These are phyloP conservation scores for Suillus bovinus DNA, from an alignment of 768 basidiomycete species.

Conservation along the genomic window DNA sequence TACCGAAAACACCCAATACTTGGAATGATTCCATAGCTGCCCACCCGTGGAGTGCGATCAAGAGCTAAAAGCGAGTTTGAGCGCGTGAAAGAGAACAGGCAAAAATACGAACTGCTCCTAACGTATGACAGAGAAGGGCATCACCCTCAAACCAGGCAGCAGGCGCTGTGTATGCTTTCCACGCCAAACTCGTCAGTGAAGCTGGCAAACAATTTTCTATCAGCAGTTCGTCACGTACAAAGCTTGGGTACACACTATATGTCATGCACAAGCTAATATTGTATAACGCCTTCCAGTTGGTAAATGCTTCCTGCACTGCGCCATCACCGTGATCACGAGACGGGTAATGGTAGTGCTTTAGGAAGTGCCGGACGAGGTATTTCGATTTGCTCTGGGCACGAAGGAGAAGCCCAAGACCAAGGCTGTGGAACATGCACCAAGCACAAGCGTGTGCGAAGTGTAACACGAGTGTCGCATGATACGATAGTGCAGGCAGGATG, in stretches of 20 bases:
- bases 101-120: conserved; percentile 69
- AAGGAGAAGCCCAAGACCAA: conserved; percentile 83
- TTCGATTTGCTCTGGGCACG: conserved; percentile 83
- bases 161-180: conserved; percentile 87
- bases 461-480: conserved; percentile 50
- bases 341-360: conserved; percentile 93
- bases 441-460: conserved; percentile 81
- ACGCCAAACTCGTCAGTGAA: conserved; percentile 82
- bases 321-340: conserved; percentile 64
- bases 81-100: conserved; percentile 10
- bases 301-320: conserved; percentile 91
- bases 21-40: conserved; percentile 87
- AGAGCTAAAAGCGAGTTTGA: conserved; percentile 47
- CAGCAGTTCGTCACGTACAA: neutral
- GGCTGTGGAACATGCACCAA: conserved; percentile 88
- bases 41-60: conserved; percentile 91
- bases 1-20: conserved; percentile 91
- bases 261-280: conserved; percentile 95
- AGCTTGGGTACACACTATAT: conserved; percentile 59
- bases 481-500: conserved; percentile 60
- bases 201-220: conserved; percentile 42
- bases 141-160: conserved; percentile 85
- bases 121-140: conserved; percentile 82
- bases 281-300: conserved; percentile 93
- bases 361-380: conserved; percentile 89